A percentile compares a stretch with the other conserved stretches of the same genome.
Conservation (phyloP, 768 basidiomycete genomes). For the Gymnopilus dilepis region DNA sequence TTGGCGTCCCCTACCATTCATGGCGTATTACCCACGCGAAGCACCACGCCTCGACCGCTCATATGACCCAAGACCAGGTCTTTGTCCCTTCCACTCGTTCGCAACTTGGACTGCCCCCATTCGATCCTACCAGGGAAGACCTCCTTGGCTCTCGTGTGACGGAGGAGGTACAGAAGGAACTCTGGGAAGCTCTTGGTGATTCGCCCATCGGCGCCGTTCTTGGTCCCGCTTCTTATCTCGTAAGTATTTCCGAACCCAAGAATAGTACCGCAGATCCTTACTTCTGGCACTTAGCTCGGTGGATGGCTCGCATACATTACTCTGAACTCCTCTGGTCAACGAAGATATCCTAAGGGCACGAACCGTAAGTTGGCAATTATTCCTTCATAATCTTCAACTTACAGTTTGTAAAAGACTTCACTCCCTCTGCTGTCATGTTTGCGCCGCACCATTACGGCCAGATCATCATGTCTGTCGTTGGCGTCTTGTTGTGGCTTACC, state of each 20-base stretch:
- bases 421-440: constrained; percentile 80
- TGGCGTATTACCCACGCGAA: constrained; percentile 95
- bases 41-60: constrained; percentile 94
- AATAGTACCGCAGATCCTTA: not conserved
- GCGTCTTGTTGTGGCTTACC: constrained; percentile 75
- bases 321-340: constrained; percentile 86
- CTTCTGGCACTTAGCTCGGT: constrained; percentile 51
- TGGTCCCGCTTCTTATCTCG: constrained; percentile 62
- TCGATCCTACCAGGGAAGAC: constrained; percentile 74
- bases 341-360: constrained; percentile 73
- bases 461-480: constrained; percentile 83
- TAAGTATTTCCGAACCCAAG: constrained; percentile 33
- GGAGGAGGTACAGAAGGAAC: constrained; percentile 69
- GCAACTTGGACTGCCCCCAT: constrained; percentile 62
- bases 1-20: constrained; percentile 95
- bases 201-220: constrained; percentile 78
- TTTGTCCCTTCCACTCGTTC: constrained; percentile 93
- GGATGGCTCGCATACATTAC: constrained; percentile 91
- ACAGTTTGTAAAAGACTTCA: constrained; percentile 61
- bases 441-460: constrained; percentile 78
- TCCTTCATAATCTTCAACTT: not conserved
- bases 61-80: constrained; percentile 95
- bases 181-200: constrained; percentile 90
- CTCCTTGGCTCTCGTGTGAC: constrained; percentile 66
- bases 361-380: constrained; percentile 63